phyloP scores from a whole-genome alignment of 768 basidiomycete genomes.

The Pleurotus ostreatus region DNA sequence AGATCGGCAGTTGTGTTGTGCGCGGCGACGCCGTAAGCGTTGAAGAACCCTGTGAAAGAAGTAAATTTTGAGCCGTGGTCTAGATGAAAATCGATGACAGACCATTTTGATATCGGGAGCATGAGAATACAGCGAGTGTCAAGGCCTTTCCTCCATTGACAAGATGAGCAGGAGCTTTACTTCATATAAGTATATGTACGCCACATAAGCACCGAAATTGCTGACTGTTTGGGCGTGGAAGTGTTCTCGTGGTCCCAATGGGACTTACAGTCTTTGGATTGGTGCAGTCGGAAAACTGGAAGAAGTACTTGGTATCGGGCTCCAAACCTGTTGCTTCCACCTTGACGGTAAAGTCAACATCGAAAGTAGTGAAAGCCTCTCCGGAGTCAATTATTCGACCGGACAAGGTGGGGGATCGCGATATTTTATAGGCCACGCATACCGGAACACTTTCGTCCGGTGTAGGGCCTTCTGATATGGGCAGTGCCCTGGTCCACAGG shows the following conservation, averaged over 20 bases:
- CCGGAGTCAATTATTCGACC: slow-evolving; percentile 36
- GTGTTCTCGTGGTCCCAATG: slow-evolving; percentile 48
- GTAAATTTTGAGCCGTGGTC: neutral
- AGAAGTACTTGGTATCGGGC: slow-evolving; percentile 53
- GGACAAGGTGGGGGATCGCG: slow-evolving; percentile 27
- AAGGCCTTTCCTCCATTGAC: slow-evolving; percentile 52
- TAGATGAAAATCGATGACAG: slow-evolving; percentile 4
- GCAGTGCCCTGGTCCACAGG: slow-evolving; percentile 54
- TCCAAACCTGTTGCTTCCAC: slow-evolving; percentile 48
- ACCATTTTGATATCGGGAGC: slow-evolving; percentile 52
- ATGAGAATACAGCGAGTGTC: slow-evolving; percentile 56
- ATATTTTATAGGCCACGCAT: slow-evolving; percentile 45
- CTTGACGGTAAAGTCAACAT: slow-evolving; percentile 59
- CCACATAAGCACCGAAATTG: neutral
- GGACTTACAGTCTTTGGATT: slow-evolving; percentile 38
- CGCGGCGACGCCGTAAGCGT: slow-evolving; percentile 55
- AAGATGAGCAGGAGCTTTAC: slow-evolving; percentile 36
- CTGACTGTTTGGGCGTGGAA: slow-evolving; percentile 42
- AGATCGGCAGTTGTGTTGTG: slow-evolving; percentile 48
- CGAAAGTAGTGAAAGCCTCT: slow-evolving; percentile 50
- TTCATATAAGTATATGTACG: neutral
- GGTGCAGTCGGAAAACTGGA: slow-evolving; percentile 51
- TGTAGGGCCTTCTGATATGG: slow-evolving; percentile 24
- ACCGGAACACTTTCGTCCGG: slow-evolving; percentile 49
- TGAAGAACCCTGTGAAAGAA: slow-evolving; percentile 45